Percentiles rank a stretch among this genome's conserved stretches.
Evolutionary conservation across 2,329 filamentous ascomycete species (phyloP).

Genomic region (Proliferodiscus dingleyae): DNA sequence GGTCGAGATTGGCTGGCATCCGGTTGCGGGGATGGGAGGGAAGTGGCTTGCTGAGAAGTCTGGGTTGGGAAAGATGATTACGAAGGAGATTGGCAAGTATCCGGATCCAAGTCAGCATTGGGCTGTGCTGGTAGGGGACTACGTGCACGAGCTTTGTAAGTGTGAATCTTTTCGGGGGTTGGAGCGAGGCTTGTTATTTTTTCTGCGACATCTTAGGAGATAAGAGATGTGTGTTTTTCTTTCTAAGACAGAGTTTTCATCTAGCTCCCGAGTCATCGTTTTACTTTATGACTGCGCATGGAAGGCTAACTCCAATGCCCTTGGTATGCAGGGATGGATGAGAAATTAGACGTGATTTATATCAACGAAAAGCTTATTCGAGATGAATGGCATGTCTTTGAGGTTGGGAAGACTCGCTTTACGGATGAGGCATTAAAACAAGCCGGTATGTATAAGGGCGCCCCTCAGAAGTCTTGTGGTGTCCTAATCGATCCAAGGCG

Average conservation of each 20-base stretch:
- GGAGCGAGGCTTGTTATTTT: no score
- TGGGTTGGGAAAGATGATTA: constrained; percentile 51
- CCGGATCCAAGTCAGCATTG: constrained; percentile 58
- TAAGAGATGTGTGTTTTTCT: no score
- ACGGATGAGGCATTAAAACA: constrained; percentile 49
- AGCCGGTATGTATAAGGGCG: constrained; percentile 36
- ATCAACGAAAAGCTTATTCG: constrained; percentile 44
- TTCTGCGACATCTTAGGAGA: no score
- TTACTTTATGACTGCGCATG: no score
- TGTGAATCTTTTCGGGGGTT: no score
- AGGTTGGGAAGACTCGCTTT: constrained; percentile 48
- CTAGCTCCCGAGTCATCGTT: no score
- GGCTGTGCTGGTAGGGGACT: constrained; percentile 53
- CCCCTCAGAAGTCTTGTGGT: neutral
- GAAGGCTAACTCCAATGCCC: no score
- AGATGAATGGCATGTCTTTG: constrained; percentile 46
- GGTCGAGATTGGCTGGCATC: constrained; percentile 54
- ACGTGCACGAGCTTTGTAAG: constrained; percentile 52
- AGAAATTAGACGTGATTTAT: constrained; percentile 52
- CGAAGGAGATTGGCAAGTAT: constrained; percentile 48
- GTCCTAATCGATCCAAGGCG: constrained; percentile 34
- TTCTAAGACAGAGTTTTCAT: no score
- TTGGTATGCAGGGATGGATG: no score
- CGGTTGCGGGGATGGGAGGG: constrained; percentile 49
- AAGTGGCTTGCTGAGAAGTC: constrained; percentile 56